Evolutionary conservation across 2,329 filamentous ascomycete genomes (phyloP), one percentile per base, ranked within the genome.

Genomic region (Arthrobotrys sphaeroides): DNA sequence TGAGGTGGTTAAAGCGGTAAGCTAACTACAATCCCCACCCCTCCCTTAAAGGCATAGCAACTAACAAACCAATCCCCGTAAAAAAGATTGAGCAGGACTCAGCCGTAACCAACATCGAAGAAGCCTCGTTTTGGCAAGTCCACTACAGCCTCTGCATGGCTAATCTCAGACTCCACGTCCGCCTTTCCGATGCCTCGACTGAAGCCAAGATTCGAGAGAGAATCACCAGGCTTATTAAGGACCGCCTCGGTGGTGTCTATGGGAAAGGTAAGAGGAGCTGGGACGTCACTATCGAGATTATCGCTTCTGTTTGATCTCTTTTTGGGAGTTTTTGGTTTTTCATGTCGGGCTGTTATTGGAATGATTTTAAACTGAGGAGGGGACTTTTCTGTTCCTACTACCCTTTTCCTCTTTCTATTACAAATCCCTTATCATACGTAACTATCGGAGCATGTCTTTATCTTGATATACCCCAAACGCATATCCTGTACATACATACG

Each of bases 131-230:
- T 83, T 99, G 95, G 95, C 95, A 99, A 84, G 95, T 97, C 12
- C 95, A 99, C 83, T 97, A 98, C 82, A 94, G 94, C 1, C 85
- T 98, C 42, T 96, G 93, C 81, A 96, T 98, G 91, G 95, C 95
- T 6, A 97, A 96, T 81, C 82, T 99, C 78, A 96, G 93, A 82
- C 83, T 99, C 18, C 87, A 90, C 73, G 88, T 97, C 24, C 82
- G 84, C 3, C 85, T 84, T 77, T 90, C 90, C 3, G 89, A 91
- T 45, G 92, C 95, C 76, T 88, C 90, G 12, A 87, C 90, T 4
- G 84, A 96, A 73, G 86, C 86, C 72, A 90, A 90, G 79, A 83
- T 98, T 78, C 88, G 94, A 70, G 90, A 91, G 77, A 89, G 92
- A 49, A 88, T 97, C 57, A 87, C 88, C 13, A 90, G 90, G 72